Percentiles rank a stretch among this genome's conserved stretches.
These are phyloP conservation scores for Dictyostelium intermedium DNA, from an alignment of 78 protist genomes.

Conservation along the genomic window DNA sequence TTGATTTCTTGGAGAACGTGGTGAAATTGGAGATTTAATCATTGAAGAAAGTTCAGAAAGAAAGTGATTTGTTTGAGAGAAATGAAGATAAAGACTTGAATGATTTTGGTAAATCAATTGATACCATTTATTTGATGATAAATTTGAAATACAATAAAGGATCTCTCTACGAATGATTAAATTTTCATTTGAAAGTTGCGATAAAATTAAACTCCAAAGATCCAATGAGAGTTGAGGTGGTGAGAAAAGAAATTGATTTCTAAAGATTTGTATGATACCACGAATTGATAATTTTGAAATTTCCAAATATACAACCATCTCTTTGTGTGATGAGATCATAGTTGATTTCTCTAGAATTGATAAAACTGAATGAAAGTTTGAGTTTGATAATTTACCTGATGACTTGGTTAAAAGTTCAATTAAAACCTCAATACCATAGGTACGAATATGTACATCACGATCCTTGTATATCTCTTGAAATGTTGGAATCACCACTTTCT, in stretches of 20 bases:
- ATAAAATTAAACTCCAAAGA: slow-evolving; percentile 10
- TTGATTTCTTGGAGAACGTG: slow-evolving; percentile 1
- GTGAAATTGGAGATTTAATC: slow-evolving; percentile 35
- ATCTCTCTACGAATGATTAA: slow-evolving; percentile 34
- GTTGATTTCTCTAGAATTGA: slow-evolving; percentile 31
- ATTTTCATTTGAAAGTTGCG: slow-evolving; percentile 45
- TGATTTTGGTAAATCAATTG: slow-evolving; percentile 23
- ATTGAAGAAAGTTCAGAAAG: slow-evolving; percentile 31
- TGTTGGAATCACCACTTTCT: slow-evolving; percentile 27
- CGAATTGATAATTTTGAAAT: neutral
- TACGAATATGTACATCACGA: slow-evolving; percentile 22
- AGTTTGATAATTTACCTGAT: neutral
- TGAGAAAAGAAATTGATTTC: neutral
- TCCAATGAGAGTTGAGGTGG: slow-evolving; percentile 26
- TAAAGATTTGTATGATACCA: slow-evolving; percentile 34
- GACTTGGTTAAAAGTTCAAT: slow-evolving; percentile 17
- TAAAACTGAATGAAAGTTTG: slow-evolving; percentile 7
- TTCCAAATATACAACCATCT: neutral
- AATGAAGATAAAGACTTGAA: slow-evolving; percentile 34
- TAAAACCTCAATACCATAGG: slow-evolving; percentile 21
- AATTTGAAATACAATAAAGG: neutral
- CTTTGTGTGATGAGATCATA: slow-evolving; percentile 19
- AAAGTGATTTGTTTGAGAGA: slow-evolving; percentile 19
- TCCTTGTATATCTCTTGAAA: slow-evolving; percentile 29
- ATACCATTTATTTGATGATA: slow-evolving; percentile 63